Evolutionary conservation across 2,329 filamentous ascomycete species (phyloP), one percentile per base, ranked within the genome.

Genomic region (Sodiomyces alkalinus): DNA sequence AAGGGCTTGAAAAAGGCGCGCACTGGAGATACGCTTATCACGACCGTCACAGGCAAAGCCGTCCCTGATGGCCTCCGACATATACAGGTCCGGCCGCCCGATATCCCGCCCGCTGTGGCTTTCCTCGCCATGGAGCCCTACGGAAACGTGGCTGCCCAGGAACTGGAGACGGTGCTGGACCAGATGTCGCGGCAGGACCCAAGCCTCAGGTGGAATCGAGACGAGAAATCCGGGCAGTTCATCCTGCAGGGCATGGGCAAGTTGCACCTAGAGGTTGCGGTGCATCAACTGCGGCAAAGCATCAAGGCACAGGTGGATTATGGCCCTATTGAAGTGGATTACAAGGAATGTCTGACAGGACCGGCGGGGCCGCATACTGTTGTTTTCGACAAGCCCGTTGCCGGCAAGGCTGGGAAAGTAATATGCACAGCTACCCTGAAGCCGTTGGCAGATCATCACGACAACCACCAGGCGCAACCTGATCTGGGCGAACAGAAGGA

Each of bases 191-290:
- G 90, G 40, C 90, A 98, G 56, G 90, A 98, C 43, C 90, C 90
- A 0, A 94, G 85, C 49, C 60, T 98, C 14, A 73, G 90, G 32
- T 80, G 92, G 47, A 80, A 67, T 19, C 63, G 81, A 17, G 82
- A 96, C 42, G 74, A 87, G 36, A 90, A 94, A 48, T 86, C 82
- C 2, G 90, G 90, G 2, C 85, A 93, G 45, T 94, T 90, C 26
- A 77, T 92, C 18, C 64, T 98, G 1, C 86, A 86, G 29, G 90
- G 90, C 4, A 96, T 98, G 90, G 90, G 90, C 6, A 83, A 92
- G 43, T 67, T 98, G 17, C 90, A 98, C 51, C 64, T 98, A 1
- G 90, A 98, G 43, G 90, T 98, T 27, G 86, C 87, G 1, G 64
- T 83, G 27, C 82, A 96, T 50, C 72, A 86, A 23, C 69, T 98